Percentiles rank a stretch among this genome's conserved stretches.
Evolutionary conservation across 2,329 filamentous ascomycete genomes (phyloP).

Genomic region (Didymosphaeria variabile): DNA sequence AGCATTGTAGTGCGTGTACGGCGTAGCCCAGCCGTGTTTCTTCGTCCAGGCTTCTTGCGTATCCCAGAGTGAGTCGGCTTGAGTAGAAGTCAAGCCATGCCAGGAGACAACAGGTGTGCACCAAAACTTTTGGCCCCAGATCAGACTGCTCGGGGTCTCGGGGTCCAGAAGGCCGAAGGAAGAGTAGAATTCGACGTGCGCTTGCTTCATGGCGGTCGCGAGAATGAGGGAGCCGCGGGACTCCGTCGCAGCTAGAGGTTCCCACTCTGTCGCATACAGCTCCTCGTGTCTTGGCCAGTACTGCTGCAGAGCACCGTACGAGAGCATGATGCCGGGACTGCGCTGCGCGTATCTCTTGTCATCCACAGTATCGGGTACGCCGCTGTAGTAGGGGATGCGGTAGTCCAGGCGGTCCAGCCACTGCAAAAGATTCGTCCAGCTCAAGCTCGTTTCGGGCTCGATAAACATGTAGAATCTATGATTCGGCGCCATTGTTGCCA

Average conservation of each 20-base stretch:
- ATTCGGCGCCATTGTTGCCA: conserved; percentile 47
- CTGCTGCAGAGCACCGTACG: conserved; percentile 50
- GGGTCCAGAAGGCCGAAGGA: conserved; percentile 56
- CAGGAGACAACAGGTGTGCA: conserved; percentile 54
- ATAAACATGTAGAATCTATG: conserved; percentile 47
- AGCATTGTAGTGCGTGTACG: conserved; percentile 46
- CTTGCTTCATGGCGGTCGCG: conserved; percentile 44
- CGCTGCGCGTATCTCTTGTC: conserved; percentile 53
- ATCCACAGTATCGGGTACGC: conserved; percentile 46
- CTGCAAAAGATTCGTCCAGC: conserved; percentile 50
- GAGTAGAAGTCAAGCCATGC: conserved; percentile 39
- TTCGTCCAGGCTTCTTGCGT: conserved; percentile 45
- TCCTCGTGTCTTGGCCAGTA: conserved; percentile 44
- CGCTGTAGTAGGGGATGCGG: conserved; percentile 54
- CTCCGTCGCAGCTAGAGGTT: conserved; percentile 37
- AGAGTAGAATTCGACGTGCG: conserved; percentile 47
- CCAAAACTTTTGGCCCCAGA: conserved; percentile 53
- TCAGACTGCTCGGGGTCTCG: conserved; percentile 51
- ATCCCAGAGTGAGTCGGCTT: conserved; percentile 42
- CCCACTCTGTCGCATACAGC: conserved; percentile 44
- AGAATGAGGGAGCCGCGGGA: conserved; percentile 52
- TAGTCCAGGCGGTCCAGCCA: conserved; percentile 52
- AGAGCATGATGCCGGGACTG: conserved; percentile 55
- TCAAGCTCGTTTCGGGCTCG: conserved; percentile 45
- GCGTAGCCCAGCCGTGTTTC: conserved; percentile 41